Evolutionary conservation across 2,329 filamentous ascomycete genomes (phyloP).

Genomic region (Sclerotinia spermophila): DNA sequence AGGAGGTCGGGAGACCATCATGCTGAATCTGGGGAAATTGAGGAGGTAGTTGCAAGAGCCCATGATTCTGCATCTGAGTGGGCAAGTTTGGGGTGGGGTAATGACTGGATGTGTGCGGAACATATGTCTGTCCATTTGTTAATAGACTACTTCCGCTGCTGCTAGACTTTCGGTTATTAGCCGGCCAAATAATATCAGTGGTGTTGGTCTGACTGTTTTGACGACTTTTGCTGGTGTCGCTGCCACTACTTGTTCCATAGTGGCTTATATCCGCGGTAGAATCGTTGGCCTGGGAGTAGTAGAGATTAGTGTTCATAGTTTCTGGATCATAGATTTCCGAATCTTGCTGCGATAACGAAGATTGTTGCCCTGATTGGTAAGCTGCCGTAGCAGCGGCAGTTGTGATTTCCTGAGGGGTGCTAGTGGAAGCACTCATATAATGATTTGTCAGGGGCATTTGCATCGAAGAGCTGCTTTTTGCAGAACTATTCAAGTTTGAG

Average conservation of each 20-base stretch:
- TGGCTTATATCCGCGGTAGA: neutral
- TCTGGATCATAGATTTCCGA: conserved; percentile 1
- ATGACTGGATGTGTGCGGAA: neutral
- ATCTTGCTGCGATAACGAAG: neutral
- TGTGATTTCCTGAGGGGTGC: conserved; percentile 31
- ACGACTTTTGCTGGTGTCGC: conserved; percentile 7
- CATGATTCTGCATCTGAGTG: neutral
- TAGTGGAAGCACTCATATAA: conserved; percentile 28
- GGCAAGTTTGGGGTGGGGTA: neutral
- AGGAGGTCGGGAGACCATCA: neutral
- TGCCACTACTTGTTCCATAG: conserved; percentile 14
- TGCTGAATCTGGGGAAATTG: neutral
- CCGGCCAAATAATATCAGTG: conserved; percentile 1
- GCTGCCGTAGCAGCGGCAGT: conserved; percentile 4
- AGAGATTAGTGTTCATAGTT: neutral
- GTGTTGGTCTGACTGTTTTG: conserved; percentile 17
- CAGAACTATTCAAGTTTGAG: neutral
- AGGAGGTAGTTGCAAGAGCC: neutral
- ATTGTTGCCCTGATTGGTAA: conserved; percentile 5
- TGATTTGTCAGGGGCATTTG: conserved; percentile 22
- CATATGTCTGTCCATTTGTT: neutral
- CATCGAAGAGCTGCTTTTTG: neutral
- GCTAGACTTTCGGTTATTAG: conserved; percentile 17
- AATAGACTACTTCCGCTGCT: neutral
- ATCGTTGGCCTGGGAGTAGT: conserved; percentile 4